These are phyloP conservation scores for Metschnikowia amazonensis DNA, from an alignment of 805 yeast genomes.

Conservation along the genomic window DNA sequence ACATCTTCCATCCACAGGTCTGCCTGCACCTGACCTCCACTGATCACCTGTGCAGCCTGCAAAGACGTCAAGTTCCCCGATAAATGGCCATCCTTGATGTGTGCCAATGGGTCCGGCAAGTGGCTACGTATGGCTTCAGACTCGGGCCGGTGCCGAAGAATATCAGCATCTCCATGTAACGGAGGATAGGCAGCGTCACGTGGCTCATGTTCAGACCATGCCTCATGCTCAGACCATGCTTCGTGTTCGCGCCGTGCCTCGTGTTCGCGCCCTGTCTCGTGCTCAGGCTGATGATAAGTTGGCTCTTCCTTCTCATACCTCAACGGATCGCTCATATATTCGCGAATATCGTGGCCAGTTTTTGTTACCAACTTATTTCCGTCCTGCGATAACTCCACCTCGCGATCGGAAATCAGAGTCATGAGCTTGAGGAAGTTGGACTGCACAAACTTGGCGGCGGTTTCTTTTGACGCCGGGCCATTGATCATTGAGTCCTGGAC, in stretches of 20 bases:
- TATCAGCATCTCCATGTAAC: not conserved
- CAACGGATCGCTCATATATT: constrained; percentile 21
- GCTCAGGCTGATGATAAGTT: constrained; percentile 13
- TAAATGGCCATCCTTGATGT: constrained; percentile 38
- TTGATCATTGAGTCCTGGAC: constrained; percentile 37
- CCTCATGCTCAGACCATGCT: too few species aligned
- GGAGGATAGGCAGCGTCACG: not conserved
- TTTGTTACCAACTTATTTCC: constrained; percentile 37
- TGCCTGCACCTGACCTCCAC: constrained; percentile 38
- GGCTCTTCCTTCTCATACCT: constrained; percentile 11
- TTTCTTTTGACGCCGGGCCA: constrained; percentile 22
- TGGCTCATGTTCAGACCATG: too few species aligned
- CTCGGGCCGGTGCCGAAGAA: constrained; percentile 9
- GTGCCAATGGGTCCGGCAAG: constrained; percentile 44
- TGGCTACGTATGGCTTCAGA: constrained; percentile 21
- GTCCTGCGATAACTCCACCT: constrained; percentile 32
- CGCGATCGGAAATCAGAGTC: constrained; percentile 34
- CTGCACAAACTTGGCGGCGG: constrained; percentile 32
- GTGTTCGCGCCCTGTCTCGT: too few species aligned
- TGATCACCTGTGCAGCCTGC: constrained; percentile 37
- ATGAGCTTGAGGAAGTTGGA: constrained; percentile 38
- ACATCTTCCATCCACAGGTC: constrained; percentile 37
- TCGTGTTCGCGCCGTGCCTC: too few species aligned
- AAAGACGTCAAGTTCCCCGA: constrained; percentile 28
- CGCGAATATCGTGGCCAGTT: constrained; percentile 36